phyloP scores from a whole-genome alignment of 306 rosid genomes.

The Ziziphus jujuba region DNA sequence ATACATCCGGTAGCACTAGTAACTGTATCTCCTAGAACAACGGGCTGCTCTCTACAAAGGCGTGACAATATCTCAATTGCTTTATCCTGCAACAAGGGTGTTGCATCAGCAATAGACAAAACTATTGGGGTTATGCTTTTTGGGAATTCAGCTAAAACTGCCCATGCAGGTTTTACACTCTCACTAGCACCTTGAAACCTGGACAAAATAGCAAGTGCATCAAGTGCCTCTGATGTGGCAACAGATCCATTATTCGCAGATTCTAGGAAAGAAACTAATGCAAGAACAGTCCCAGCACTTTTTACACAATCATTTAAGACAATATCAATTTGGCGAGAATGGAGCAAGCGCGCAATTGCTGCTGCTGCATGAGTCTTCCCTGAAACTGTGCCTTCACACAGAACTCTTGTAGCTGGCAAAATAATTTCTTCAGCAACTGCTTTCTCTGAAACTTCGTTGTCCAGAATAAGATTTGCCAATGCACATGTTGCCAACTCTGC shows the following conservation, averaged over 20 bases:
- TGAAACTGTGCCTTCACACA: slow-evolving; percentile 71
- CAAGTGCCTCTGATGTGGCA: slow-evolving; percentile 77
- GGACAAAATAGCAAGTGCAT: slow-evolving; percentile 90
- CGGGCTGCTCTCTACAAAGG: slow-evolving; percentile 79
- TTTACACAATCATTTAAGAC: slow-evolving; percentile 79
- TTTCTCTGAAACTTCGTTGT: slow-evolving; percentile 71
- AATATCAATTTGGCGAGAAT: slow-evolving; percentile 61
- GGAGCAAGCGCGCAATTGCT: slow-evolving; percentile 87
- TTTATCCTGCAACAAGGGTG: slow-evolving; percentile 79
- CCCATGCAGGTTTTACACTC: slow-evolving; percentile 77
- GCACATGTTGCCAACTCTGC: slow-evolving; percentile 88
- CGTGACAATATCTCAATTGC: slow-evolving; percentile 85
- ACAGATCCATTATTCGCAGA: slow-evolving; percentile 65
- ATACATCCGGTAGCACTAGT: slow-evolving; percentile 70
- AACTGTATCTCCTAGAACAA: slow-evolving; percentile 68
- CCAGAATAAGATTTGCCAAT: slow-evolving; percentile 87
- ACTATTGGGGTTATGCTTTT: slow-evolving; percentile 81
- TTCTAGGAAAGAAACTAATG: slow-evolving; percentile 82
- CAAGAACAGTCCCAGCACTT: slow-evolving; percentile 84
- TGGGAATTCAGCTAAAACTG: slow-evolving; percentile 82
- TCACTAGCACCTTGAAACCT: slow-evolving; percentile 59
- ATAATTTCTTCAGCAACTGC: slow-evolving; percentile 78
- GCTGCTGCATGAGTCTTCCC: slow-evolving; percentile 95
- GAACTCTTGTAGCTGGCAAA: slow-evolving; percentile 87
- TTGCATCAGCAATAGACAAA: slow-evolving; percentile 63